These are phyloP conservation scores for Drechslera avenae DNA, from an alignment of 2,329 filamentous ascomycete genomes.

Conservation along the genomic window DNA sequence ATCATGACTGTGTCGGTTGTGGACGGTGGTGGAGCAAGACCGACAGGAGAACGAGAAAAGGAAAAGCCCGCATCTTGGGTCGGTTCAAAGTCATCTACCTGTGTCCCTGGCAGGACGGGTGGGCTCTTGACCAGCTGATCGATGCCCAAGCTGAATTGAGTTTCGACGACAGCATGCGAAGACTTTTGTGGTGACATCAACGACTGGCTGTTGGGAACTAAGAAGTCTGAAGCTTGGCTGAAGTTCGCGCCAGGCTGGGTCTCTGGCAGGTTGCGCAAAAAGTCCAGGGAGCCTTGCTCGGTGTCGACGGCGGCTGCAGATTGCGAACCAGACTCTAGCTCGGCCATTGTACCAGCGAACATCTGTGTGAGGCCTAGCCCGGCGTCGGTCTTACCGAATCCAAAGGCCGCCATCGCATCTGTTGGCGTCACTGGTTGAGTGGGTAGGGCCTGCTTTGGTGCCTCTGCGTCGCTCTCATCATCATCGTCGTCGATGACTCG, in stretches of 20 bases:
- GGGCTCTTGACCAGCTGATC: conserved; percentile 44
- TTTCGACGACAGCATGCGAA: conserved; percentile 23
- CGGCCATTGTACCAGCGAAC: conserved; percentile 87
- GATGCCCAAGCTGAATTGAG: conserved; percentile 42
- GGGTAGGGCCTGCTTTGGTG: conserved; percentile 20
- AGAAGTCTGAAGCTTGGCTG: conserved; percentile 64
- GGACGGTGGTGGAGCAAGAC: conserved; percentile 65
- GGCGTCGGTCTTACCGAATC: conserved; percentile 46
- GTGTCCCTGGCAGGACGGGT: conserved; percentile 55
- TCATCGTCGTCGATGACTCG: conserved; percentile 71
- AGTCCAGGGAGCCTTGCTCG: conserved; percentile 58
- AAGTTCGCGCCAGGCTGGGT: conserved; percentile 61
- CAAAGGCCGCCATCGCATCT: conserved; percentile 47
- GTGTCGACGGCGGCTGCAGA: conserved; percentile 33
- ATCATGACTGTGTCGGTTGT: conserved; percentile 73
- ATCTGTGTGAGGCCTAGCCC: conserved; percentile 81
- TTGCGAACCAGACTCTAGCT: conserved; percentile 53
- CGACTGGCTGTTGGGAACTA: conserved; percentile 63
- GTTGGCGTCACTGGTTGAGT: conserved; percentile 35
- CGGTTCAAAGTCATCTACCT: conserved; percentile 72
- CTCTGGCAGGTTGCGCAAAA: conserved; percentile 58
- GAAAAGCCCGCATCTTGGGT: conserved; percentile 83
- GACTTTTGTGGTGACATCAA: conserved; percentile 31
- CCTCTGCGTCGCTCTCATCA: conserved; percentile 40
- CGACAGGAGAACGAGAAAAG: conserved; percentile 70